phyloP scores from a whole-genome alignment of 768 basidiomycete genomes.

The Dacryopinax primogenitus region DNA sequence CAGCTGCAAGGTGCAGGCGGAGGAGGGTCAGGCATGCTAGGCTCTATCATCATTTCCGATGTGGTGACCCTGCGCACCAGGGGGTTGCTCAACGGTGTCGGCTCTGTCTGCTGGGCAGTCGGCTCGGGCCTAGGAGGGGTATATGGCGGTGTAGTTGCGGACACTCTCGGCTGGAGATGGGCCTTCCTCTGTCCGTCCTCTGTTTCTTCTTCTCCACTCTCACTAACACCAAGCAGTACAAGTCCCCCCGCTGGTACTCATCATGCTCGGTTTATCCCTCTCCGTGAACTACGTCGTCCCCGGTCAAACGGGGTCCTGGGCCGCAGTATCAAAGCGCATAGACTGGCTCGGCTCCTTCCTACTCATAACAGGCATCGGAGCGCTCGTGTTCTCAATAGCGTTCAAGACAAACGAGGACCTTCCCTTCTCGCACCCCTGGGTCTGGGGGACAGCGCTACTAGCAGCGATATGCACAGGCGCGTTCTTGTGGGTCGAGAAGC shows the following conservation, averaged over 20 bases:
- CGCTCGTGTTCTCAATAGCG: background rate
- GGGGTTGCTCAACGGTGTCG: background rate
- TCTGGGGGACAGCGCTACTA: background rate
- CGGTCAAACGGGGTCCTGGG: constrained; percentile 1
- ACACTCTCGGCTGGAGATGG: background rate
- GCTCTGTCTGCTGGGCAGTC: constrained; percentile 6
- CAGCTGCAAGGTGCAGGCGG: constrained; percentile 5
- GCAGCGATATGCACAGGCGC: background rate
- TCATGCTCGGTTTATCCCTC: background rate
- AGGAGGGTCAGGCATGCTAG: background rate
- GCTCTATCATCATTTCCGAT: constrained; percentile 4
- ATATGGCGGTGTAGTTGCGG: background rate
- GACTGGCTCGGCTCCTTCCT: background rate
- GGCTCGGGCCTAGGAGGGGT: background rate
- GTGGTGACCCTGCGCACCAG: background rate
- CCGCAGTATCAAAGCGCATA: background rate
- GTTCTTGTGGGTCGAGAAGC: background rate
- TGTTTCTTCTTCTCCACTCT: background rate
- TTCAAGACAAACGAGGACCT: constrained; percentile 8
- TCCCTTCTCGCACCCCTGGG: background rate
- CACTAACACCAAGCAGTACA: background rate
- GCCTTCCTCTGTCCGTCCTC: background rate
- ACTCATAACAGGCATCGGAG: background rate
- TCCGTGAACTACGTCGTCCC: constrained; percentile 2
- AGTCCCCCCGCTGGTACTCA: constrained; percentile 1